Evolutionary conservation across 1,139 yeast species (phyloP), one percentile per base, ranked within the genome.

Genomic region (Candida glucosophila): DNA sequence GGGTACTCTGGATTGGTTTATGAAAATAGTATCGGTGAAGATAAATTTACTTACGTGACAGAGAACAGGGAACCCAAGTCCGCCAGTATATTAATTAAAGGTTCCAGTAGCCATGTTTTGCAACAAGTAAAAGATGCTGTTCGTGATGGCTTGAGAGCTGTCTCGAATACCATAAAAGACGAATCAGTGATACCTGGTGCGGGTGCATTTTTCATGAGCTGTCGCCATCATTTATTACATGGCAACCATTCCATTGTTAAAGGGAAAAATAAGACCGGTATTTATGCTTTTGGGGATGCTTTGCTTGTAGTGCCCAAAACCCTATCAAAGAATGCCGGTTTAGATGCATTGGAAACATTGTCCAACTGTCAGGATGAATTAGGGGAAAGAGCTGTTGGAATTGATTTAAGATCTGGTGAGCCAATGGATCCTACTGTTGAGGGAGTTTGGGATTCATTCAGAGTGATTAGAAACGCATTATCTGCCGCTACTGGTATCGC

Each of bases 121-220:
- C 81, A 75, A 43, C 98, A 90, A 59, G 80, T 94, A 21, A 86
- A 88, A 52, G 98, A 92, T 50, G 97, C 98, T 0, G 86, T 92
- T 11, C 75, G 98, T 49, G 98, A 92, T 52, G 99, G 99, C 19
- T 66, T 92, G 33, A 76, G 98, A 44, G 86, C 96, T 3, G 97
- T 92, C 12, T 77, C 94, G 27, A 92, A 92, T 48, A 92, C 90
- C 16, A 61, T 92, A 29, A 80, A 77, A 47, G 99, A 92, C 54
- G 71, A 75, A 41, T 61, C 80, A 24, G 77, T 92, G 25, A 77
- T 92, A 26, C 96, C 98, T 5, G 99, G 99, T 33, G 98, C 93
- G 2, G 99, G 99, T 31, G 90, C 98, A 3, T 92, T 79, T 56
- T 92, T 79, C 62, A 66, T 92, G 47, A 77, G 93, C 28, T 82